phyloP scores from a whole-genome alignment of 1,284 basidiomycete genomes.

The Inonotus hispidus region DNA sequence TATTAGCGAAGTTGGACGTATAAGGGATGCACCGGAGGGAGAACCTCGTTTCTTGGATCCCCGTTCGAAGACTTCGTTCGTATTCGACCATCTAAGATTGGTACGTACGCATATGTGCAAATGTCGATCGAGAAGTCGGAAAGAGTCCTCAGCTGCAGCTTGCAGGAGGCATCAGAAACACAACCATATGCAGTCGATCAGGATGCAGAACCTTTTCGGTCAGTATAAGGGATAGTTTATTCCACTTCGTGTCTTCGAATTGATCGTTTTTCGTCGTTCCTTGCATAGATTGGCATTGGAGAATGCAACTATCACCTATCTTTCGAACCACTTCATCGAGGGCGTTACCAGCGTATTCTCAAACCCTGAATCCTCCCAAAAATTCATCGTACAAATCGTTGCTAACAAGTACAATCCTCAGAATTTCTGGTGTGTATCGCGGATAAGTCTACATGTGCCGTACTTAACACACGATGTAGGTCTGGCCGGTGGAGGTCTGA shows the following conservation, averaged over 20 bases:
- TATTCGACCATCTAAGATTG: slow-evolving; percentile 76
- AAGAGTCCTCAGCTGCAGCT: slow-evolving; percentile 5
- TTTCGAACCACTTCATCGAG: slow-evolving; percentile 72
- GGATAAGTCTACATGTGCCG: no score
- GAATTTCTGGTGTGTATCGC: slow-evolving; percentile 77
- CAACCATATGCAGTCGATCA: slow-evolving; percentile 56
- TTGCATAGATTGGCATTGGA: slow-evolving; percentile 60
- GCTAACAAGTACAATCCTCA: slow-evolving; percentile 90
- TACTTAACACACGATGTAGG: slow-evolving; percentile 40
- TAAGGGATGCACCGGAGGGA: slow-evolving; percentile 34
- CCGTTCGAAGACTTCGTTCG: slow-evolving; percentile 68
- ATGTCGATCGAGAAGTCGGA: background rate
- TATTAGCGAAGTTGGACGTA: slow-evolving; percentile 62
- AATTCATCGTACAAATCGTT: slow-evolving; percentile 76
- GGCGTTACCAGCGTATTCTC: slow-evolving; percentile 71
- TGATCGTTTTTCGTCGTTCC: background rate
- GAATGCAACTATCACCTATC: slow-evolving; percentile 60
- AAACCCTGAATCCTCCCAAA: slow-evolving; percentile 35
- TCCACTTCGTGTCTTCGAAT: background rate
- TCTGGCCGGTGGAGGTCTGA: slow-evolving; percentile 91
- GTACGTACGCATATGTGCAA: slow-evolving; percentile 39
- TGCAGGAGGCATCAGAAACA: slow-evolving; percentile 72
- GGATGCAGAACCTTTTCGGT: slow-evolving; percentile 75
- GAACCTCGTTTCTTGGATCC: slow-evolving; percentile 79
- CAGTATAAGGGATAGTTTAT: slow-evolving; percentile 22